Percentiles rank a stretch among this genome's conserved stretches.
Conservation (phyloP, 2,329 filamentous ascomycete genomes). For the Mycosphaerella sp. region DNA sequence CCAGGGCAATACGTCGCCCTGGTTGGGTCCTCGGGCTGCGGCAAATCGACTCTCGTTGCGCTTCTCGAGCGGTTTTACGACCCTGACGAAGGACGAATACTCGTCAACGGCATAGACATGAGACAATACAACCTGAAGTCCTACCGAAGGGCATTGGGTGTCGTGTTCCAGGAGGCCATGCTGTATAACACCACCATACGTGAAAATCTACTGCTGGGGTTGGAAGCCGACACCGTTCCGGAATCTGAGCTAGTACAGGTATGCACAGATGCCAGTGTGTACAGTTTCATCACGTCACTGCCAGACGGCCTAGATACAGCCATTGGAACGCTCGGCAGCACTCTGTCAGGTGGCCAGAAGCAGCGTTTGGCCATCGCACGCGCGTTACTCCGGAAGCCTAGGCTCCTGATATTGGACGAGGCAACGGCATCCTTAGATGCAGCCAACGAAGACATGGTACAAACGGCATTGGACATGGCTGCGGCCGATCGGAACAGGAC, state of each 20-base stretch:
- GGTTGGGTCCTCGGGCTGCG: conserved; percentile 44
- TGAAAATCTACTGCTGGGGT: not conserved
- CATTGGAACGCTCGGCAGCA: conserved; percentile 39
- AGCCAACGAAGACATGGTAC: too few species aligned
- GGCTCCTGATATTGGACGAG: too few species aligned
- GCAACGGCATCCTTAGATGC: too few species aligned
- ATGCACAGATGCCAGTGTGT: not conserved
- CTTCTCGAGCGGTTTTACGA: conserved; percentile 20
- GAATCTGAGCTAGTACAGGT: not conserved
- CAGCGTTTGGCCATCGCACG: conserved; percentile 42
- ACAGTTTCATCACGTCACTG: conserved; percentile 48
- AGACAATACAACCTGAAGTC: not conserved
- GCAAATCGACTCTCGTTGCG: conserved; percentile 45
- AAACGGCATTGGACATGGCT: too few species aligned
- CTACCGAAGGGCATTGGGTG: not conserved
- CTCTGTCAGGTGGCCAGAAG: conserved; percentile 38
- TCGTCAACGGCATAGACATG: not conserved
- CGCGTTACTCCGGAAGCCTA: conserved; percentile 16
- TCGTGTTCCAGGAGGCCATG: not conserved
- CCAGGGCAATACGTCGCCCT: conserved; percentile 30
- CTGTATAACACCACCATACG: not conserved
- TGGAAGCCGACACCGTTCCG: not conserved
- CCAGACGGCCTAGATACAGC: conserved; percentile 45
- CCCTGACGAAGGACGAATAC: not conserved
- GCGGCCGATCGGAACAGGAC: too few species aligned